These are phyloP conservation scores for Pythium rishiriense DNA, from an alignment of 352 stramenopile genomes.

Conservation along the genomic window DNA sequence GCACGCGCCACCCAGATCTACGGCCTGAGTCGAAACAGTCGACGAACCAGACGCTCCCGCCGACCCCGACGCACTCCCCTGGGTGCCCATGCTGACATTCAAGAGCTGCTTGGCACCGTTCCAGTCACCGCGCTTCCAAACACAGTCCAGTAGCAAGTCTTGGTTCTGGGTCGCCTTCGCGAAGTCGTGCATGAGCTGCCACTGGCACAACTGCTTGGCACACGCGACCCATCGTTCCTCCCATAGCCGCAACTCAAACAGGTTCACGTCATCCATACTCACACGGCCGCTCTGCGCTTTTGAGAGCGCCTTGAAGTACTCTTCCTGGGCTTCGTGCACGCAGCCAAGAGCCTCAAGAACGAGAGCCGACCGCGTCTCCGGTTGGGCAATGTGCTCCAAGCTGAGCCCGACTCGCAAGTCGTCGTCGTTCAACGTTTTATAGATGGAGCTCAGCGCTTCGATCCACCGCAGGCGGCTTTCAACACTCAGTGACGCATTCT, in stretches of 20 bases:
- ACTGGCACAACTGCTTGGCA: slow-evolving; percentile 91
- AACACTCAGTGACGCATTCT: slow-evolving; percentile 63
- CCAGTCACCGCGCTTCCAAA: slow-evolving; percentile 92
- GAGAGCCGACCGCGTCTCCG: slow-evolving; percentile 71
- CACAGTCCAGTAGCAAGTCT: slow-evolving; percentile 90
- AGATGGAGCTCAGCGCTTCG: slow-evolving; percentile 81
- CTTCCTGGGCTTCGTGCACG: slow-evolving; percentile 85
- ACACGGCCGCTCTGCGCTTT: slow-evolving; percentile 72
- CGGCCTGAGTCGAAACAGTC: background rate
- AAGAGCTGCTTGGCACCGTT: slow-evolving; percentile 81
- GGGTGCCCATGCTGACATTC: slow-evolving; percentile 23
- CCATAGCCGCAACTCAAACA: slow-evolving; percentile 87
- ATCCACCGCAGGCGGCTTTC: slow-evolving; percentile 85
- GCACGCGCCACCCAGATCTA: slow-evolving; percentile 37
- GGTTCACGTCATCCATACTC: slow-evolving; percentile 78
- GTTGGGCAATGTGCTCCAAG: slow-evolving; percentile 71
- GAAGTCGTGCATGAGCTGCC: slow-evolving; percentile 92
- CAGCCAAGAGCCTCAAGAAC: slow-evolving; percentile 81
- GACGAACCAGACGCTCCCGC: slow-evolving; percentile 15
- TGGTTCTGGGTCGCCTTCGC: slow-evolving; percentile 91
- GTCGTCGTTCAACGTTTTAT: slow-evolving; percentile 86
- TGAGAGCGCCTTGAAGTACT: slow-evolving; percentile 84
- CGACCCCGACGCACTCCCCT: background rate
- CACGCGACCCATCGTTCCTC: slow-evolving; percentile 91
- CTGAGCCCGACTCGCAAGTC: slow-evolving; percentile 81